These are phyloP conservation scores for Fusarium zealandicum DNA, from an alignment of 2,329 filamentous ascomycete species.

Conservation along the genomic window DNA sequence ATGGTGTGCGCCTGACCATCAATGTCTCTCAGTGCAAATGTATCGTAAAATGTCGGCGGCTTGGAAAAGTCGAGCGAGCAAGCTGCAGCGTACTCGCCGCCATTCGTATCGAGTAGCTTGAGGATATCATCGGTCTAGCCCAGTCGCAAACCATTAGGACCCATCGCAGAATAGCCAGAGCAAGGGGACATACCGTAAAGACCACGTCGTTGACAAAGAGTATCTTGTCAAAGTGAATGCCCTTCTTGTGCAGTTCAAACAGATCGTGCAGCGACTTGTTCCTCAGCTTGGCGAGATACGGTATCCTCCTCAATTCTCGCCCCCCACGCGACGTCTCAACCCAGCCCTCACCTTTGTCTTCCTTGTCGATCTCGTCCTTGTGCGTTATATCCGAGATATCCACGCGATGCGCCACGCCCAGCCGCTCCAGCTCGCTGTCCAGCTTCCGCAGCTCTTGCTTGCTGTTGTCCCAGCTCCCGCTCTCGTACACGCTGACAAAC, in stretches of 20 bases:
- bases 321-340: slow-evolving; percentile 62
- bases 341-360: slow-evolving; percentile 64
- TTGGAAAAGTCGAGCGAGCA: slow-evolving; percentile 67
- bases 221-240: slow-evolving; percentile 63
- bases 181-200: slow-evolving; percentile 57
- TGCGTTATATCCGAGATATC: slow-evolving; percentile 66
- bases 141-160: slow-evolving; percentile 3
- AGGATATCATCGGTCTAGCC: slow-evolving; percentile 61
- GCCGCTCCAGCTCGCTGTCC: slow-evolving; percentile 58
- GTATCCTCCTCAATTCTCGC: slow-evolving; percentile 69
- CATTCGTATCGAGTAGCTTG: slow-evolving; percentile 62
- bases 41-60: slow-evolving; percentile 65
- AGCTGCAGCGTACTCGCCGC: slow-evolving; percentile 66
- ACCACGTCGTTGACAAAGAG: slow-evolving; percentile 71
- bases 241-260: slow-evolving; percentile 56
- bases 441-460: slow-evolving; percentile 67
- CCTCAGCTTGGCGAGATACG: slow-evolving; percentile 69
- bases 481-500: slow-evolving; percentile 72
- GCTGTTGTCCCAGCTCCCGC: slow-evolving; percentile 73
- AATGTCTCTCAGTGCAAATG: slow-evolving; percentile 66
- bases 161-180: background rate
- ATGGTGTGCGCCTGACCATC: slow-evolving; percentile 59
- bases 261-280: slow-evolving; percentile 70
- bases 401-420: slow-evolving; percentile 63
- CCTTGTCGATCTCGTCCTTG: slow-evolving; percentile 58